These are phyloP conservation scores for Tolypocladium pustulatum DNA, from an alignment of 2,329 filamentous ascomycete species.

Conservation along the genomic window DNA sequence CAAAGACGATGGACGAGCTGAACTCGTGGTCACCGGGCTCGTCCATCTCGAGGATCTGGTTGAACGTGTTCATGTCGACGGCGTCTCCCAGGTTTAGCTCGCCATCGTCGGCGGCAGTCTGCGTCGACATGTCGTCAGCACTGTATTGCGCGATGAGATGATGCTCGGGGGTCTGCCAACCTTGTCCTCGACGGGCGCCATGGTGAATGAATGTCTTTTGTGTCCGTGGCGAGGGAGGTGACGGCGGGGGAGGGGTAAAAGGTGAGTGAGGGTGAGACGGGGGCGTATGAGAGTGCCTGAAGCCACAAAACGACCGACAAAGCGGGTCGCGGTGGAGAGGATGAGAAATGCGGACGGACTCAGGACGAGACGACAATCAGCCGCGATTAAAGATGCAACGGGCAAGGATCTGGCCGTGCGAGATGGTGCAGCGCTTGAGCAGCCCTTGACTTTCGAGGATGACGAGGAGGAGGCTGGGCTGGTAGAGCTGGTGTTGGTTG, in stretches of 20 bases:
- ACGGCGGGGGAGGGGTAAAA: neutral
- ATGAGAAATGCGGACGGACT: neutral
- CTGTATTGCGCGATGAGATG: neutral
- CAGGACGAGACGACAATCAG: neutral
- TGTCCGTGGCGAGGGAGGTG: neutral
- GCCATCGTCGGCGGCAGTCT: constrained; percentile 35
- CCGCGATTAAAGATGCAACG: neutral
- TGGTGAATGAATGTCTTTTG: constrained; percentile 5
- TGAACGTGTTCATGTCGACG: constrained; percentile 74
- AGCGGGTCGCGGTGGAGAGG: constrained; percentile 2
- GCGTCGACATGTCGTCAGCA: neutral
- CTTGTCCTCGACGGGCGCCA: constrained; percentile 22
- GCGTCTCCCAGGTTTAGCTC: constrained; percentile 56
- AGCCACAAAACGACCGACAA: neutral
- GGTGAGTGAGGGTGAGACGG: neutral
- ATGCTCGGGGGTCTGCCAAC: constrained; percentile 11
- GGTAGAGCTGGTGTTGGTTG: neutral
- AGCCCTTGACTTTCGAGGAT: too few species aligned
- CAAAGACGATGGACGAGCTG: constrained; percentile 76
- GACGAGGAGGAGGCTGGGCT: neutral
- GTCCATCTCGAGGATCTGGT: constrained; percentile 98
- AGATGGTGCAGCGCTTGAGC: neutral
- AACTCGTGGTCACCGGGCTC: constrained; percentile 82
- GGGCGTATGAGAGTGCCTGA: neutral
- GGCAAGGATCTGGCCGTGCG: neutral